Base-by-base conservation (phyloP, 1,139 yeast species). In the Suhomyces choctaworum region DNA sequence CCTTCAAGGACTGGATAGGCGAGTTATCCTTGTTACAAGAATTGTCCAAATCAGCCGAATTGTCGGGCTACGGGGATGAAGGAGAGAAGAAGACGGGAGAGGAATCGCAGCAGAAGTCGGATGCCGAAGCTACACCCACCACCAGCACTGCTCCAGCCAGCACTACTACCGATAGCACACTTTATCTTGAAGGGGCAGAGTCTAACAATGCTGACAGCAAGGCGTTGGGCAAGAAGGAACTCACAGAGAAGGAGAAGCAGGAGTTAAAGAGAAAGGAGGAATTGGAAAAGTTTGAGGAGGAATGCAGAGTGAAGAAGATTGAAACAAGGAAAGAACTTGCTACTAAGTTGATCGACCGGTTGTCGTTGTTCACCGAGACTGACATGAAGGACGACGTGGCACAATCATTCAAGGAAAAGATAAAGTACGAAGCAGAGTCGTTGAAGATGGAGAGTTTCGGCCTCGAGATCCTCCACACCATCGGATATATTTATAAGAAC, bases 371-470 rank as follows among this genome's bases (percentile, higher is more conserved):
- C 62, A 88, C 97, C 0, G 97, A 90, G 58, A 82, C 96, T 2
- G 85, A 80, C 44, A 82, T 82, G 70, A 77, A 76, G 31, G 74
- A 64, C 2, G 89, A 79, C 41, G 84, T 89, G 25, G 77, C 80
- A 11, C 64, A 65, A 21, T 78, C 95, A 1, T 90, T 88, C 60
- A 70, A 71, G 42, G 76, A 73, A 37, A 88, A 89, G 58, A 76
- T 85, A 52, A 75, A 73, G 46, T 76, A 83, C 46, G 97, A 90
- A 60, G 96, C 96, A 1, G 95, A 89, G 52, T 74, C 84, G 30
- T 73, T 92, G 44, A 90, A 90, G 56, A 81, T 88, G 85, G 97
- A 90, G 61, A 86, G 96, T 34, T 92, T 90, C 64, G 97, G 97
- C 7, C 66, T 89, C 34, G 96, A 90, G 56, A 82, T 90, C 30